Percentiles rank a stretch among this genome's conserved stretches.
Evolutionary conservation across 2,329 filamentous ascomycete species (phyloP).

Genomic region (Helminthosporium solani): DNA sequence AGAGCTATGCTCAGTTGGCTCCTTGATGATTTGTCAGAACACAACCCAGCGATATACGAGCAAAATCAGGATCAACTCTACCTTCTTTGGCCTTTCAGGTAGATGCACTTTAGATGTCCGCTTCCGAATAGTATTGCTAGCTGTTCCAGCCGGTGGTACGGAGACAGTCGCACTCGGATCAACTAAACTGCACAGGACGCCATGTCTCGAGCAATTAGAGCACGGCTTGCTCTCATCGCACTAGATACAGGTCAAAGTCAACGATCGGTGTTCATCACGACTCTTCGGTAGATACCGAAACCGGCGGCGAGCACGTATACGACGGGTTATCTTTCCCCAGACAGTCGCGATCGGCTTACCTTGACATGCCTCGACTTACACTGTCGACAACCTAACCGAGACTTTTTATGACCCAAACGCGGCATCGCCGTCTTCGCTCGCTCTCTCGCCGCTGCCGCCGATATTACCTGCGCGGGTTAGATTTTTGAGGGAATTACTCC

Average conservation of each 20-base stretch:
- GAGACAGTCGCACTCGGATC: conserved; percentile 20
- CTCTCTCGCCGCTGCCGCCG: neutral
- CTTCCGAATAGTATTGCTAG: conserved; percentile 10
- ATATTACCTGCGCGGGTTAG: too few species aligned
- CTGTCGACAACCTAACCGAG: conserved; percentile 35
- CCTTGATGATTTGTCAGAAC: conserved; percentile 5
- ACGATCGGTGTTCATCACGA: conserved; percentile 13
- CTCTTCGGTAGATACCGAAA: conserved; percentile 5
- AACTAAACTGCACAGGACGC: conserved; percentile 39
- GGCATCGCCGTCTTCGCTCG: conserved; percentile 25
- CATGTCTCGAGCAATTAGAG: conserved; percentile 40
- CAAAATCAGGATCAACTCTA: conserved; percentile 16
- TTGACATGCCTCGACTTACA: conserved; percentile 43
- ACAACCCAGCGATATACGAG: neutral
- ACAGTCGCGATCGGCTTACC: conserved; percentile 24
- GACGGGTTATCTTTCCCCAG: conserved; percentile 3
- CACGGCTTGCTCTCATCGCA: conserved; percentile 44
- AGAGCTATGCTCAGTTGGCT: conserved; percentile 12
- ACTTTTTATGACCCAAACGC: conserved; percentile 42
- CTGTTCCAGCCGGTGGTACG: conserved; percentile 13
- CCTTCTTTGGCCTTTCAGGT: conserved; percentile 16
- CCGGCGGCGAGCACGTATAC: neutral
- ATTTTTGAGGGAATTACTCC: too few species aligned
- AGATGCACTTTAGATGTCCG: conserved; percentile 12
- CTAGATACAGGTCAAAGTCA: conserved; percentile 15